Percentiles rank a stretch among this genome's conserved stretches.
phyloP scores from a whole-genome alignment of 2,329 filamentous ascomycete species.

The Aspergillus jensenii region DNA sequence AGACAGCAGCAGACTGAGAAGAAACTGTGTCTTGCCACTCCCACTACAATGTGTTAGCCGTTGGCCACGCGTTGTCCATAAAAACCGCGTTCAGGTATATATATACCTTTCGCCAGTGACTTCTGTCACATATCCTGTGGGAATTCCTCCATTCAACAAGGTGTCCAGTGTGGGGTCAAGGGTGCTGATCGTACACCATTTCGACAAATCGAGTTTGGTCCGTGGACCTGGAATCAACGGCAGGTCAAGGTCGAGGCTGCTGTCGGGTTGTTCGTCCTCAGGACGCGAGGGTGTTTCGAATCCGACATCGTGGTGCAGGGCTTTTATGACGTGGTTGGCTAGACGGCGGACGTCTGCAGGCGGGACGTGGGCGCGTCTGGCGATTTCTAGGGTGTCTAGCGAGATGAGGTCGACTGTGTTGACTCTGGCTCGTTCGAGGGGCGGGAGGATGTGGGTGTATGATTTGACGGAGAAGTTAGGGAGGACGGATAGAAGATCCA shows the following conservation, averaged over 20 bases:
- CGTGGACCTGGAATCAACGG: slow-evolving; percentile 20
- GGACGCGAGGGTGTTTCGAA: slow-evolving; percentile 28
- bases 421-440: slow-evolving; percentile 74
- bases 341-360: slow-evolving; percentile 77
- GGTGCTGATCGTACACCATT: slow-evolving; percentile 70
- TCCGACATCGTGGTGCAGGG: slow-evolving; percentile 64
- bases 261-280: slow-evolving; percentile 18
- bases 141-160: slow-evolving; percentile 74
- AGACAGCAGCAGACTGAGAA: slow-evolving; percentile 79
- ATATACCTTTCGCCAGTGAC: slow-evolving; percentile 80
- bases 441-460: slow-evolving; percentile 73
- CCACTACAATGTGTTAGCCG: slow-evolving; percentile 54
- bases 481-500: slow-evolving; percentile 78
- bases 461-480: slow-evolving; percentile 72
- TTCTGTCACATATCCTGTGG: slow-evolving; percentile 79
- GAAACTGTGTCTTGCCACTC: slow-evolving; percentile 91
- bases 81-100: background rate
- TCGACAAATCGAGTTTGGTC: slow-evolving; percentile 32
- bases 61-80: background rate
- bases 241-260: slow-evolving; percentile 23
- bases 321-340: slow-evolving; percentile 63
- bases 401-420: slow-evolving; percentile 82
- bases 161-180: slow-evolving; percentile 72
- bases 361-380: slow-evolving; percentile 80
- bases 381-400: slow-evolving; percentile 77